Evolutionary conservation across 495 filamentous ascomycete genomes (phyloP).

Genomic region (Annulohypoxylon bovei): DNA sequence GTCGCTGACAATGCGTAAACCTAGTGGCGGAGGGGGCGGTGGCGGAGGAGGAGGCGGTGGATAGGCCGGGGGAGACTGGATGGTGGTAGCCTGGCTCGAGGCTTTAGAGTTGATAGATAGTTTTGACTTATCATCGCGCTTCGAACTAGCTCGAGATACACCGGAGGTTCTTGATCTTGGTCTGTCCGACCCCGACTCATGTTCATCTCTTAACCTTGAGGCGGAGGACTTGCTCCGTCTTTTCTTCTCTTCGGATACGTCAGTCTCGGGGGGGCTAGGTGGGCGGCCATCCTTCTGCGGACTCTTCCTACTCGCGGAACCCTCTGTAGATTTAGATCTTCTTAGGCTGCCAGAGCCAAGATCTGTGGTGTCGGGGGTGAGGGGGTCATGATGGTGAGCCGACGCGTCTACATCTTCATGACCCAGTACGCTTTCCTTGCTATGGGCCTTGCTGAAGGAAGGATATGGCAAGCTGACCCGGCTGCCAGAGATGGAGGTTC

Average conservation of each 20-base stretch:
- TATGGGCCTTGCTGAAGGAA: constrained; percentile 86
- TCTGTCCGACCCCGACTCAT: constrained; percentile 44
- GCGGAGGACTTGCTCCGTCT: constrained; percentile 49
- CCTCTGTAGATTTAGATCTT: constrained; percentile 53
- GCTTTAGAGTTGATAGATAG: constrained; percentile 58
- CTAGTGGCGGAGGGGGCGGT: constrained; percentile 35
- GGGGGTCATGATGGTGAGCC: constrained; percentile 61
- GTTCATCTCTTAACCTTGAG: constrained; percentile 47
- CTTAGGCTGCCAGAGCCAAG: constrained; percentile 63
- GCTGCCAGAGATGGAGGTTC: constrained; percentile 49
- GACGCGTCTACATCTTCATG: constrained; percentile 62
- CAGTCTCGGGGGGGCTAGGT: constrained; percentile 66
- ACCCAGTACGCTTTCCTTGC: constrained; percentile 79
- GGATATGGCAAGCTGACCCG: constrained; percentile 81
- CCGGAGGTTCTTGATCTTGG: constrained; percentile 53
- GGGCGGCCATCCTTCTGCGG: constrained; percentile 56
- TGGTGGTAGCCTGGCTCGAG: constrained; percentile 58
- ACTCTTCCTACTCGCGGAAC: constrained; percentile 45
- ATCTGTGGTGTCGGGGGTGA: constrained; percentile 84
- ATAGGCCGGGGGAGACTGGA: constrained; percentile 45
- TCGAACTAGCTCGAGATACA: constrained; percentile 55
- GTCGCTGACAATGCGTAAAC: constrained; percentile 28
- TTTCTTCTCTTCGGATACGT: constrained; percentile 58
- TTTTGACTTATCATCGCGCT: constrained; percentile 56
- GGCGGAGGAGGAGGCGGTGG: constrained; percentile 37